Conservation (phyloP, 2,329 filamentous ascomycete species). For the Cercospora sesami region DNA sequence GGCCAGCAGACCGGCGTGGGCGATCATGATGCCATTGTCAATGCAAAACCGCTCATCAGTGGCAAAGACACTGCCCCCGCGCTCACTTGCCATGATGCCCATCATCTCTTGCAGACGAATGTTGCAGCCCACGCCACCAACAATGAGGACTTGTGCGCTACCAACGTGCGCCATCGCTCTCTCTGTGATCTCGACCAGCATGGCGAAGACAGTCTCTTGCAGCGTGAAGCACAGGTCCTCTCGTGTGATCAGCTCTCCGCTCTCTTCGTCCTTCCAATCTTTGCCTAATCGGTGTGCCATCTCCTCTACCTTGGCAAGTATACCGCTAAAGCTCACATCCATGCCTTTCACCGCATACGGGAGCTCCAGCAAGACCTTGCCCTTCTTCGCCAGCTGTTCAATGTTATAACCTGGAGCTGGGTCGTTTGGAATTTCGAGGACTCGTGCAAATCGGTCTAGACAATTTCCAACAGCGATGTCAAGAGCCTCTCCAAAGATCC, state of each 20-base stretch:
- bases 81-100: conserved; percentile 86
- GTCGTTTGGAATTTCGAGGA: conserved; percentile 88
- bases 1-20: conserved; percentile 86
- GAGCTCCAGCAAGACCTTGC: conserved; percentile 73
- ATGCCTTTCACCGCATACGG: conserved; percentile 98
- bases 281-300: conserved; percentile 67
- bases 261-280: conserved; percentile 45
- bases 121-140: conserved; percentile 94
- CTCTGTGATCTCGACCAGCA: conserved; percentile 98
- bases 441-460: conserved; percentile 90
- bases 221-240: conserved; percentile 90
- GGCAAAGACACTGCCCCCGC: conserved; percentile 86
- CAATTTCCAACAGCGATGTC: conserved; percentile 98
- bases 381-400: conserved; percentile 82
- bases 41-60: conserved; percentile 98
- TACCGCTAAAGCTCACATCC: conserved; percentile 95
- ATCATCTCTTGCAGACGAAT: conserved; percentile 97
- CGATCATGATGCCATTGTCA: conserved; percentile 99
- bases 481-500: conserved; percentile 96
- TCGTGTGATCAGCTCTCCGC: conserved; percentile 65
- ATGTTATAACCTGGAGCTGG: conserved; percentile 98
- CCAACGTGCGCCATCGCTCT: conserved; percentile 98
- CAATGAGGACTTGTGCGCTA: conserved; percentile 84
- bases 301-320: conserved; percentile 78
- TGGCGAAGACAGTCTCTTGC: conserved; percentile 93